Percentiles rank a stretch among this genome's conserved stretches.
These are phyloP conservation scores for Pholiota molesta DNA, from an alignment of 768 basidiomycete genomes.

Conservation along the genomic window DNA sequence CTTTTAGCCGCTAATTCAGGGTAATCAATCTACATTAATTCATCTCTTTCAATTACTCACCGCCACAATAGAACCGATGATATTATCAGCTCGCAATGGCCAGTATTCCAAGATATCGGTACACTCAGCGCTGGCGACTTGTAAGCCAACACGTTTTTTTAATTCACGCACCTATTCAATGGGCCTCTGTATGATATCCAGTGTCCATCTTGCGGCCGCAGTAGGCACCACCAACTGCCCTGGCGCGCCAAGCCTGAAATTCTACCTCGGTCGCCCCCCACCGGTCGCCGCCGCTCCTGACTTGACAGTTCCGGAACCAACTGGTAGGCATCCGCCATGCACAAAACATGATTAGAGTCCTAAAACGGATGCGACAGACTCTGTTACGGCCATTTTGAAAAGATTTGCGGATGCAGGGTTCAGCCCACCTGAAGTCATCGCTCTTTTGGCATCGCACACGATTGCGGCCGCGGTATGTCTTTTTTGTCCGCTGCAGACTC, in stretches of 20 bases:
- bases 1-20: constrained; percentile 18
- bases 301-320: constrained; percentile 25
- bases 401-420: constrained; percentile 33
- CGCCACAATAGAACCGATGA: constrained; percentile 18
- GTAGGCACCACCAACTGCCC: constrained; percentile 37
- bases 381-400: constrained; percentile 25
- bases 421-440: constrained; percentile 25
- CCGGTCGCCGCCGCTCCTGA: constrained; percentile 24
- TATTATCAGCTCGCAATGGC: constrained; percentile 17
- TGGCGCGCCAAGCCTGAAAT: constrained; percentile 35
- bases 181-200: not conserved
- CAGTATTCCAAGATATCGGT: constrained; percentile 19
- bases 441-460: constrained; percentile 27
- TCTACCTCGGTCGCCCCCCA: constrained; percentile 31
- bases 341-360: not conserved
- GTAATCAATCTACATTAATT: constrained; percentile 11
- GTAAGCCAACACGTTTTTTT: constrained; percentile 8
- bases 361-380: constrained; percentile 15
- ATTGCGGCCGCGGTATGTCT: constrained; percentile 26
- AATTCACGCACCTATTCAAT: not conserved
- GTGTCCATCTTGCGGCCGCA: constrained; percentile 27
- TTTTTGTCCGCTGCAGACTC: not conserved
- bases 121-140: constrained; percentile 26
- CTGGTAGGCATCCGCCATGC: constrained; percentile 7
- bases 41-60: not conserved